Percentiles rank a stretch among this genome's conserved stretches.
Conservation (phyloP, 1,284 basidiomycete species). For the Lignosus rhinocerotis region DNA sequence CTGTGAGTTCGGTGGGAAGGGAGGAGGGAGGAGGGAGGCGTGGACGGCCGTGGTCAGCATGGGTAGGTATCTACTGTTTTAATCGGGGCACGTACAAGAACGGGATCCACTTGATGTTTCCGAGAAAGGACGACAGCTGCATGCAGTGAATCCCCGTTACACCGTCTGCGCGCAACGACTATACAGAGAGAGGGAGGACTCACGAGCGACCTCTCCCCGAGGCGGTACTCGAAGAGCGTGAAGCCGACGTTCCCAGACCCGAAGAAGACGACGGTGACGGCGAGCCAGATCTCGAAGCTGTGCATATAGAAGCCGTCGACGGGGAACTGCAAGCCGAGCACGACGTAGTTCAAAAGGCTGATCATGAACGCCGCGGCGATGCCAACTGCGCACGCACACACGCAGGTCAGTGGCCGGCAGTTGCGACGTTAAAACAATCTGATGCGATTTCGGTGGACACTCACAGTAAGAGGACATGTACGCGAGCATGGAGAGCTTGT, state of each 20-base stretch:
- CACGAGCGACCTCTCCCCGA: slow-evolving; percentile 39
- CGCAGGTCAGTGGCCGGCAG: too few relatives aligned
- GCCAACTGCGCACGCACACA: too few relatives aligned
- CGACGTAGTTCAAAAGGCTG: slow-evolving; percentile 41
- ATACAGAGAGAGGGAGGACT: background rate
- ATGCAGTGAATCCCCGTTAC: too few relatives aligned
- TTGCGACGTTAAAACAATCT: too few relatives aligned
- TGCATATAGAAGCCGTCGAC: slow-evolving; percentile 48
- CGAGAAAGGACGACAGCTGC: slow-evolving; percentile 25
- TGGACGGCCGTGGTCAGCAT: background rate
- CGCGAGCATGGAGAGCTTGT: slow-evolving; percentile 46
- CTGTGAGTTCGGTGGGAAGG: too few relatives aligned
- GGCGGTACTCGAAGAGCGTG: slow-evolving; percentile 50
- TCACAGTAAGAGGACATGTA: slow-evolving; percentile 48
- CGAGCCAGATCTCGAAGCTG: slow-evolving; percentile 47
- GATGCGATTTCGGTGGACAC: too few relatives aligned
- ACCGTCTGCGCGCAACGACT: background rate
- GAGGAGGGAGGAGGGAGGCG: background rate
- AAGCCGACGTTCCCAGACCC: slow-evolving; percentile 49
- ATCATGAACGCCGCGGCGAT: slow-evolving; percentile 42
- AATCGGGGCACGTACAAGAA: slow-evolving; percentile 48
- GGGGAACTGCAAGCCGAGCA: slow-evolving; percentile 48
- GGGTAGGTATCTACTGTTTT: too few relatives aligned
- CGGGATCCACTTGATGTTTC: slow-evolving; percentile 50
- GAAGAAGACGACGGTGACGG: slow-evolving; percentile 52